Conservation (phyloP, 2,329 filamentous ascomycete genomes). For the Trichothecium sympodiale region DNA sequence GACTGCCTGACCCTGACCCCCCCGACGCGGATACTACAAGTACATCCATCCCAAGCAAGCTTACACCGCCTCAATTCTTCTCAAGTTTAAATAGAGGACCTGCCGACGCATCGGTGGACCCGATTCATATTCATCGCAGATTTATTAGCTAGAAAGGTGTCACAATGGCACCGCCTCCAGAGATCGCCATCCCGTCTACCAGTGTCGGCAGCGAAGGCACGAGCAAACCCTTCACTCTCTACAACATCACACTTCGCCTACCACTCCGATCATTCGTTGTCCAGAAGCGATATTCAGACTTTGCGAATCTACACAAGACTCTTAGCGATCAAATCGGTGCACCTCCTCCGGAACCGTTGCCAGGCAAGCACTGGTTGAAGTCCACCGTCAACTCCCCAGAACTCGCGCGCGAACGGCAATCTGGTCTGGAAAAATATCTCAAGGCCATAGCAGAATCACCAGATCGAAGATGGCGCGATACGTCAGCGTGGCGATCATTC, state of each 20-base stretch:
- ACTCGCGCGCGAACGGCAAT: constrained; percentile 59
- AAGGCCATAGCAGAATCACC: constrained; percentile 59
- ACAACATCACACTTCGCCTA: constrained; percentile 67
- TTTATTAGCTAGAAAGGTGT: neutral
- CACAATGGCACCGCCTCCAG: constrained; percentile 51
- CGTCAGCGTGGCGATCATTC: constrained; percentile 61
- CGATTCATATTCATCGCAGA: neutral
- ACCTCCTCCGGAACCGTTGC: constrained; percentile 56
- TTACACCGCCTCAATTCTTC: too few relatives aligned
- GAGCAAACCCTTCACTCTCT: constrained; percentile 61
- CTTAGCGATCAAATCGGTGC: constrained; percentile 49
- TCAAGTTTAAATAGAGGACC: too few relatives aligned
- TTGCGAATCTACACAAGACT: constrained; percentile 52
- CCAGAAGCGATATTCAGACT: constrained; percentile 77
- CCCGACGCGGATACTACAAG: too few relatives aligned
- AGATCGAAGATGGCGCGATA: constrained; percentile 68
- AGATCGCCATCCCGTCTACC: constrained; percentile 58
- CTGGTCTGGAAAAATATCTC: constrained; percentile 59
- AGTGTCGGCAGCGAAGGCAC: constrained; percentile 38
- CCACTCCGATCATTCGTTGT: constrained; percentile 66
- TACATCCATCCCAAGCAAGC: too few relatives aligned
- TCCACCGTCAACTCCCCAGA: constrained; percentile 59
- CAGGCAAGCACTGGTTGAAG: constrained; percentile 67
- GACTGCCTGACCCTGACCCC: too few relatives aligned
- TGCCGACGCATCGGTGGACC: too few relatives aligned